Base-by-base conservation (phyloP, 257 asterid genomes). In the Fraxinus cuspidata region DNA sequence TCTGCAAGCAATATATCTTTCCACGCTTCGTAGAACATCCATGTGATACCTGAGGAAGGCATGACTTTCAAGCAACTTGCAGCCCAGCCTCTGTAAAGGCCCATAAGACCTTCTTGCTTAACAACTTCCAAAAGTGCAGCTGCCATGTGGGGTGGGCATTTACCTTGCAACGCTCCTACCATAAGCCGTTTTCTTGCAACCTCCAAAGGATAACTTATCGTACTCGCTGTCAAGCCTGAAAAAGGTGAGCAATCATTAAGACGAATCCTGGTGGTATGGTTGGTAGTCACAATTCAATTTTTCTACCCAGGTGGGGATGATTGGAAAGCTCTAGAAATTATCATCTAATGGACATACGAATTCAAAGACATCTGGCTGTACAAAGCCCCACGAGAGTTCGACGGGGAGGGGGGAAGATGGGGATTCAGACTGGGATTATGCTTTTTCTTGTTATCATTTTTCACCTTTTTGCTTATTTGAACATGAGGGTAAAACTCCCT, bases 11-110 rank as follows among this genome's bases (percentile, higher is more conserved):
- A 83, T 79, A 94, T 19, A 72, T 94, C 97, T 85, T 94, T 94
- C 96, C 97, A 94, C 28, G 96, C 97, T 89, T 92, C 99, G 78
- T 94, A 94, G 81, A 92, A 94, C 96, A 87, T 92, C 99, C 97
- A 94, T 70, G 97, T 94, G 74, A 94, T 91, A 70, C 99, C 99
- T 7, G 99, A 94, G 11, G 99, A 88, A 8, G 97, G 97, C 97
- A 94, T 92, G 56, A 94, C 99, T 75, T 92, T 94, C 84, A 94
- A 84, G 83, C 96, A 88, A 73, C 97, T 94, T 19, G 97, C 97
- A 32, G 83, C 94, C 97, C 99, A 94, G 49, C 99, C 99, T 79
- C 97, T 84, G 72, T 94, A 94, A 63, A 92, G 96, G 31, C 99
- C 97, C 37, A 4, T 35, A 66, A 86, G 18, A 2, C 99, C 99